These are phyloP conservation scores for Boletellus emodensis DNA, from an alignment of 768 basidiomycete species.

Conservation along the genomic window DNA sequence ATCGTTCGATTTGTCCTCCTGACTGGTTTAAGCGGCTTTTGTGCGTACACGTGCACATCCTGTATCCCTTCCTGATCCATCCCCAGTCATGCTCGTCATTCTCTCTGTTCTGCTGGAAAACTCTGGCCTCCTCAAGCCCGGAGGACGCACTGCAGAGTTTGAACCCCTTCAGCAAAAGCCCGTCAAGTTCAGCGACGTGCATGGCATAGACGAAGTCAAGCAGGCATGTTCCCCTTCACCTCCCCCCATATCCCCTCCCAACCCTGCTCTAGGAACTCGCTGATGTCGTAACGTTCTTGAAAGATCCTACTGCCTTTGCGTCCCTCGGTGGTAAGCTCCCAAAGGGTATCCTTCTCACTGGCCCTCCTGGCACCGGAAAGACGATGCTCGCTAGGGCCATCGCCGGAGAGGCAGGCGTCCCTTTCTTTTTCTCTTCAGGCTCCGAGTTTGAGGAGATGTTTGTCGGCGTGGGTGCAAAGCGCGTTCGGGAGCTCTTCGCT, in stretches of 20 bases:
- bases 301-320: conserved; percentile 87
- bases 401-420: conserved; percentile 96
- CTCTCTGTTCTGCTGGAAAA: conserved; percentile 90
- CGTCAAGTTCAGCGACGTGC: conserved; percentile 92
- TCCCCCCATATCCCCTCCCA: neutral
- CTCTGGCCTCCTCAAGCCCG: conserved; percentile 88
- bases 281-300: conserved; percentile 93
- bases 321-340: conserved; percentile 91
- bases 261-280: conserved; percentile 65
- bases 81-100: conserved; percentile 73
- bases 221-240: conserved; percentile 47
- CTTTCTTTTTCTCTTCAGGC: conserved; percentile 95
- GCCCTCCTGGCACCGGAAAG: conserved; percentile 85
- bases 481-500: conserved; percentile 91
- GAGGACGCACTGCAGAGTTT: conserved; percentile 76
- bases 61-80: conserved; percentile 3
- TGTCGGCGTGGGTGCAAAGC: conserved; percentile 91
- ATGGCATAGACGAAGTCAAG: conserved; percentile 97
- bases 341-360: conserved; percentile 89
- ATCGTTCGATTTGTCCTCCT: conserved; percentile 60
- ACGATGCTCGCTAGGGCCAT: conserved; percentile 90
- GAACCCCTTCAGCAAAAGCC: conserved; percentile 76
- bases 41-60: conserved; percentile 39
- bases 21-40: conserved; percentile 56
- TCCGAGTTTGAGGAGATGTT: conserved; percentile 99